A percentile compares a stretch with the other conserved stretches of the same genome.
Evolutionary conservation across 176 grass and related monocot species (phyloP).

Genomic region (Rhipidocladum racemiflorum): DNA sequence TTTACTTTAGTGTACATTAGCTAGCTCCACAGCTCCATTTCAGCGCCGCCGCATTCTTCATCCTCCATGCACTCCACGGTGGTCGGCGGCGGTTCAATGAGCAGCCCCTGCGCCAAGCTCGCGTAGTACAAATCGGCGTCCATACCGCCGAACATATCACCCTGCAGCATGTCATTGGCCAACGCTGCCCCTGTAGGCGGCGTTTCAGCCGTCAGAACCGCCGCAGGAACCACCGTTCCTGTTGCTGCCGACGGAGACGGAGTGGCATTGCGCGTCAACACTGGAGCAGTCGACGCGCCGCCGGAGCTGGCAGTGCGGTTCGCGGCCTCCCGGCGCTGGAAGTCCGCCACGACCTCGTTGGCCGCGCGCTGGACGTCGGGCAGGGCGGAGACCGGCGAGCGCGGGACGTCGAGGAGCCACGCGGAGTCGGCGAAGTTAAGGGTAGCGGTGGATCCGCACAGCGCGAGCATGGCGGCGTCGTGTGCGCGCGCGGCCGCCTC

Average conservation of each 20-base stretch:
- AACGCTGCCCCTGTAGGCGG: background rate
- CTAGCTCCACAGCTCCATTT: conserved; percentile 53
- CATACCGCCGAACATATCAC: conserved; percentile 34
- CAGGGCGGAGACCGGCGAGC: background rate
- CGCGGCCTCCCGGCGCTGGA: conserved; percentile 3
- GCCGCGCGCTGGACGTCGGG: conserved; percentile 42
- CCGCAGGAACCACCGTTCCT: background rate
- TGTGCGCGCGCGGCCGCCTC: conserved; percentile 74
- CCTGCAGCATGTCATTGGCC: background rate
- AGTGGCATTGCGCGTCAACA: background rate
- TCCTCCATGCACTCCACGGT: conserved; percentile 26
- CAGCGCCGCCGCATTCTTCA: conserved; percentile 14
- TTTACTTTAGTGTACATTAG: background rate
- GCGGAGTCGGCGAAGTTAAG: conserved; percentile 69
- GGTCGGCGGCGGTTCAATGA: conserved; percentile 42
- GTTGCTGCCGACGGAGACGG: background rate
- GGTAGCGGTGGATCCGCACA: conserved; percentile 17
- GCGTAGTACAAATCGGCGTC: conserved; percentile 42
- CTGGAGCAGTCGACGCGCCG: background rate
- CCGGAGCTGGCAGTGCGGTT: background rate
- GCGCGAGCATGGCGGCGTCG: conserved; percentile 64
- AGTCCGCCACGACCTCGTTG: conserved; percentile 35
- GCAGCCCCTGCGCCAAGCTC: conserved; percentile 54
- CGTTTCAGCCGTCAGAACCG: background rate
- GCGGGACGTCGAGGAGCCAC: conserved; percentile 29